Base-by-base conservation (phyloP, 768 basidiomycete genomes). In the Cubamyces lactineus region DNA sequence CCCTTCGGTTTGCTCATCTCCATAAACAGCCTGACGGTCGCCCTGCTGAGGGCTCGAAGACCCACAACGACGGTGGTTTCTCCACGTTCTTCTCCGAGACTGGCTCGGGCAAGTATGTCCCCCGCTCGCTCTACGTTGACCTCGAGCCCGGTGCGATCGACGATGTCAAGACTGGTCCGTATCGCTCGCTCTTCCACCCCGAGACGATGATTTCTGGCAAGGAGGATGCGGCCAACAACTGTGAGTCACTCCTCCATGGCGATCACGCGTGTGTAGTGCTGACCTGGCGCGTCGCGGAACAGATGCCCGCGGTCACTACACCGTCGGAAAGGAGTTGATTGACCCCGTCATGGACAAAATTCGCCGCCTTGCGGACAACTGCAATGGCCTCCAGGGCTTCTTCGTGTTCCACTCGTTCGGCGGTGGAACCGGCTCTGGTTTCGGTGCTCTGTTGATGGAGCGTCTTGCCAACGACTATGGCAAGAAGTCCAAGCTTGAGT, bases 391-490 rank as follows among this genome's bases (percentile, higher is more conserved):
- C 26, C 96, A 98, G 77, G 96, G 96, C 64, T 99, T 98, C 84
- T 98, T 98, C 75, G 94, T 97, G 69, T 98, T 98, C 88, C 96
- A 98, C 82, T 99, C 96, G 51, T 98, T 99, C 76, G 96, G 96
- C 76, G 96, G 96, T 72, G 96, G 96, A 77, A 98, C 96, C 65
- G 96, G 96, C 65, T 99, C 96, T 61, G 96, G 96, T 67, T 96
- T 99, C 74, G 96, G 96, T 71, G 95, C 96, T 53, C 86, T 98
- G 67, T 85, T 98, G 54, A 87, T 99, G 62, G 96, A 98, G 79
- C 88, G 92, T 67, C 87, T 99, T 54, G 96, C 96, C 17, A 91
- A 90, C 61, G 96, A 99, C 76, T 99, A 97, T 69, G 96, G 96
- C 75, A 99, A 98, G 80, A 99, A 98, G 80, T 95, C 92, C 58